Base-by-base conservation (phyloP, 225 moss, liverwort and hornwort genomes). In the Antitrichia curtipendula region DNA sequence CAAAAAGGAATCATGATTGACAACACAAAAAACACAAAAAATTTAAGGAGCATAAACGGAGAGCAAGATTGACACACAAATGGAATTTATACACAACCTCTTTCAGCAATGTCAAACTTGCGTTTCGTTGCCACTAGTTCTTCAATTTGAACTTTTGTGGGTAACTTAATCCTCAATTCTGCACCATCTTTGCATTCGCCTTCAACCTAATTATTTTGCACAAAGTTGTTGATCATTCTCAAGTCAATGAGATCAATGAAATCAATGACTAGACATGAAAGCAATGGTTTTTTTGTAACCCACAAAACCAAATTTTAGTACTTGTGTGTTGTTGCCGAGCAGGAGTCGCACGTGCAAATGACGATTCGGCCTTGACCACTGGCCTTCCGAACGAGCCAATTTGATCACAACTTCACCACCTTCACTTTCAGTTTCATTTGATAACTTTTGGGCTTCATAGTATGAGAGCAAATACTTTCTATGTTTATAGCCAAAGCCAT, bases 101-200 rank as follows among this genome's bases (percentile, higher is more conserved):
- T 71, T 89, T 90, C 62, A 59, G 29, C 64, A 52, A 87, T 88
- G 69, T 88, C 89, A 72, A 75, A 80, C 65, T 87, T 85, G 62
- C 36, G 79, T 64, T 90, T 82, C 7, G 62, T 34, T 6, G 65
- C 86, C 65, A 92, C 90, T n/a, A 91, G 80, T 74, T 91, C 86
- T 43, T 88, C 78, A 49, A 97, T 93, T 86, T 95, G 59, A 75
- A 77, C 85, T 82, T 89, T 86, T 21, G 91, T 49, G 3, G 98
- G 97, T 69, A 97, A 54, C 27, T 87, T 71, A 4, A 96, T 91
- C 64, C 11, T 89, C 16, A 99, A 52, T 89, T 93, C 90, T 38
- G 72, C 91, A 78, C 98, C 98, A 88, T 97, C 98, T 72, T 93
- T 75, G 62, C 97, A 94, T 84, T 95, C 92, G 2, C 94, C 95